Evolutionary conservation across 2,329 filamentous ascomycete species (phyloP).

Genomic region (Penicillium sp.): DNA sequence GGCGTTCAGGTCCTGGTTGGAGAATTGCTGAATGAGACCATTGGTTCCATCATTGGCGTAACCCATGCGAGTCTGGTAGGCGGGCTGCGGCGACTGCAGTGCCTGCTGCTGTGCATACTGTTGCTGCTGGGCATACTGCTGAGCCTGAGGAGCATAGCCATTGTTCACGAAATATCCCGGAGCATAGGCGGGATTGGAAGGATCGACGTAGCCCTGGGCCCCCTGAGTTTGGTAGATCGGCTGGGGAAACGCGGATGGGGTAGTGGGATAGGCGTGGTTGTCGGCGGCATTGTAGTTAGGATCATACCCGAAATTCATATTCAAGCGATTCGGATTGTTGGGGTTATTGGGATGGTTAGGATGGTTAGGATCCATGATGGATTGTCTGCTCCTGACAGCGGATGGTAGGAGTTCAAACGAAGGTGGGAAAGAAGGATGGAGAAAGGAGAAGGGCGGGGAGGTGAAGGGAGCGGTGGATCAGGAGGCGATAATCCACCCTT

Average conservation of each 20-base stretch:
- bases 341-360: constrained; percentile 27
- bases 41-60: constrained; percentile 78
- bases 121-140: constrained; percentile 33
- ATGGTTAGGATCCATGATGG: constrained; percentile 49
- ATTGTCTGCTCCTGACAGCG: constrained; percentile 46
- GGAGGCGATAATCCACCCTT: constrained; percentile 21
- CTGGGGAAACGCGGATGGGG: constrained; percentile 93
- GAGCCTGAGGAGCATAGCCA: constrained; percentile 53
- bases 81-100: constrained; percentile 53
- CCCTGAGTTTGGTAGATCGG: constrained; percentile 65
- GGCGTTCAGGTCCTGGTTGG: constrained; percentile 84
- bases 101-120: constrained; percentile 49
- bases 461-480: constrained; percentile 30
- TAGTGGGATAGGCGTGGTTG: constrained; percentile 74
- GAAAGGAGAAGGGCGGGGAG: constrained; percentile 16
- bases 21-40: constrained; percentile 90
- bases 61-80: constrained; percentile 50
- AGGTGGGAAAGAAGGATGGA: constrained; percentile 12
- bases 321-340: constrained; percentile 55
- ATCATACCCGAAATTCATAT: constrained; percentile 52
- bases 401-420: constrained; percentile 11
- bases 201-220: constrained; percentile 58
- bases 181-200: constrained; percentile 40
- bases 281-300: constrained; percentile 59
- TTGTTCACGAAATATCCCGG: constrained; percentile 60